Conservation (phyloP, 1,139 yeast genomes). For the Taphrina sp. region DNA sequence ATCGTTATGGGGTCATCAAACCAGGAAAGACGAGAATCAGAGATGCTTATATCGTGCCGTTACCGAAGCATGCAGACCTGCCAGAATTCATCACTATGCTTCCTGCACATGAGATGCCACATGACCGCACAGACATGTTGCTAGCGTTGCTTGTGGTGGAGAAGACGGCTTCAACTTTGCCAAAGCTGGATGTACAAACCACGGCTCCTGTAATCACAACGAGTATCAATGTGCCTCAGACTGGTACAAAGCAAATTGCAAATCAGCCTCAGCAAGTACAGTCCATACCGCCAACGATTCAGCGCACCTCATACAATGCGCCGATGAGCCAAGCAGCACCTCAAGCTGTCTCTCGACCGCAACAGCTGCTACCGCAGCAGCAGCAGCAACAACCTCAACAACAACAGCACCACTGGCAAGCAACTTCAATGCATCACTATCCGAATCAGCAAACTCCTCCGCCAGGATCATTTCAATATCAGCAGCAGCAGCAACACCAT, state of each 20-base stretch:
- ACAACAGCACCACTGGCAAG: constrained; percentile 1
- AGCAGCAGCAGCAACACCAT: neutral
- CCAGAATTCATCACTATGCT: constrained; percentile 40
- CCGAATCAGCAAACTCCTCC: neutral
- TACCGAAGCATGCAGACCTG: constrained; percentile 41
- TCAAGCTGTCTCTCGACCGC: too few species aligned
- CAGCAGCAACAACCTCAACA: neutral
- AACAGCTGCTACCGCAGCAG: neutral
- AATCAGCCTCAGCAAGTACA: neutral
- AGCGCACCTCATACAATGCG: too few species aligned
- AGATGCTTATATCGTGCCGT: constrained; percentile 62
- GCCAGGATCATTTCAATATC: too few species aligned
- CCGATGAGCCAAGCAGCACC: too few species aligned
- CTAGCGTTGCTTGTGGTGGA: constrained; percentile 51
- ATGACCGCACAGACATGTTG: constrained; percentile 44
- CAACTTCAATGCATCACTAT: neutral
- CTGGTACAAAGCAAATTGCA: neutral
- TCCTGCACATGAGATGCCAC: constrained; percentile 34
- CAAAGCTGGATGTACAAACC: neutral
- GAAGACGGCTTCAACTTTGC: constrained; percentile 38
- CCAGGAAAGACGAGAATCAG: constrained; percentile 50
- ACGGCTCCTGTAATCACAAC: neutral
- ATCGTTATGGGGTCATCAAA: constrained; percentile 63
- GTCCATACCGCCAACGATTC: too few species aligned
- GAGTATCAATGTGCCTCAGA: neutral